Evolutionary conservation across 177 flowering plant genomes (phyloP).

Genomic region (Vitis hybrid): DNA sequence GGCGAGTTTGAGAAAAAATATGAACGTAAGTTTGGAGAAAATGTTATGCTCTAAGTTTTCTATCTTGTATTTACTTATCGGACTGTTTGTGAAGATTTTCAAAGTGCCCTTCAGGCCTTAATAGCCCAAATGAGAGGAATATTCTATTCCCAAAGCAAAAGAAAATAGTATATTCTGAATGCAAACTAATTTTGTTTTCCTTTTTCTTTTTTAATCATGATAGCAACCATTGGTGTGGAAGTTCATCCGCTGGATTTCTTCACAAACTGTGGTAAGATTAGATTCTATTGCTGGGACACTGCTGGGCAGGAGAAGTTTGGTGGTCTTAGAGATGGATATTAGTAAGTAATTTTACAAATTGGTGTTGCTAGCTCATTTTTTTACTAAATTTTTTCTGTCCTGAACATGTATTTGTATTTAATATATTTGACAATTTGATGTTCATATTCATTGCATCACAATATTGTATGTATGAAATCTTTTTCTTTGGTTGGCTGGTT

Average conservation of each 20-base stretch:
- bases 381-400: not conserved
- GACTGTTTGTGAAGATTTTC: not conserved
- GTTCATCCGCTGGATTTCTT: conserved; percentile 89
- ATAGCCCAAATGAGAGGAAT: too few species aligned
- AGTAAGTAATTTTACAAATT: conserved; percentile 36
- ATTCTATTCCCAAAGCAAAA: too few species aligned
- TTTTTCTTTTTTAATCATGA: not conserved
- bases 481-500: too few species aligned
- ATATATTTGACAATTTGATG: too few species aligned
- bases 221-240: conserved; percentile 90
- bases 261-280: conserved; percentile 75
- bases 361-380: not conserved
- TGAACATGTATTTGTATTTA: too few species aligned
- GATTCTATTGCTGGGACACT: conserved; percentile 91
- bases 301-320: conserved; percentile 94
- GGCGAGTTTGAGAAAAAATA: conserved; percentile 94
- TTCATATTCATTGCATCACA: too few species aligned
- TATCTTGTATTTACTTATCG: not conserved
- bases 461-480: too few species aligned
- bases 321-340: conserved; percentile 83
- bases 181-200: not conserved
- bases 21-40: conserved; percentile 54
- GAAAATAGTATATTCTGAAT: not conserved
- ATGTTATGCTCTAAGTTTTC: not conserved
- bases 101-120: too few species aligned